Evolutionary conservation across 2,329 filamentous ascomycete species (phyloP).

Genomic region (Pyrenophora tritici-repentis): DNA sequence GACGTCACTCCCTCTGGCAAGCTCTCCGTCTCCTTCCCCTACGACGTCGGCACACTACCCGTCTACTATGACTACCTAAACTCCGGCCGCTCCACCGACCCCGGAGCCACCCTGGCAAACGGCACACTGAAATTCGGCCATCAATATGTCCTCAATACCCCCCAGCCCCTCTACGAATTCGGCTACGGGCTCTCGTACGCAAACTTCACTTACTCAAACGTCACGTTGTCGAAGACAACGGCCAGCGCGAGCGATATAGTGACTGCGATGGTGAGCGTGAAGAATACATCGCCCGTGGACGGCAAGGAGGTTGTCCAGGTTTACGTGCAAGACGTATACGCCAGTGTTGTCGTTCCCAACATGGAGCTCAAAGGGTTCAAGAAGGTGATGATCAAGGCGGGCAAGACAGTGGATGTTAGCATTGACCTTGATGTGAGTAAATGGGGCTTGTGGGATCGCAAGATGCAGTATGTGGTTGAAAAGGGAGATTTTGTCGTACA

Average conservation of each 20-base stretch:
- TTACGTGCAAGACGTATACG: conserved; percentile 67
- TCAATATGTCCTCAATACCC: conserved; percentile 66
- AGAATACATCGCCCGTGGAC: conserved; percentile 61
- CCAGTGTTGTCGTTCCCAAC: conserved; percentile 68
- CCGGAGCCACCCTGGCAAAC: conserved; percentile 60
- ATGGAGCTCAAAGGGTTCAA: conserved; percentile 69
- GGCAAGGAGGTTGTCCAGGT: conserved; percentile 71
- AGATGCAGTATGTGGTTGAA: conserved; percentile 75
- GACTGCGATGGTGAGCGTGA: conserved; percentile 65
- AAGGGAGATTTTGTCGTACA: conserved; percentile 68
- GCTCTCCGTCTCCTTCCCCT: conserved; percentile 69
- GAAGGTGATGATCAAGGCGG: conserved; percentile 66
- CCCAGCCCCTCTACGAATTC: conserved; percentile 67
- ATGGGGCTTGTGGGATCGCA: conserved; percentile 61
- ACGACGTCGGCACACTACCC: conserved; percentile 68
- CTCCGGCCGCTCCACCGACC: conserved; percentile 61
- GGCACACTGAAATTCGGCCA: conserved; percentile 67
- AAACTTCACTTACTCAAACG: conserved; percentile 63
- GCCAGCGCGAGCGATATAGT: conserved; percentile 59
- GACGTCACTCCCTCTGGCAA: conserved; percentile 69
- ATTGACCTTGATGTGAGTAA: conserved; percentile 58
- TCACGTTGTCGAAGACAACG: conserved; percentile 57
- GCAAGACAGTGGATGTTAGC: conserved; percentile 60
- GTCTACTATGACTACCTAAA: conserved; percentile 76
- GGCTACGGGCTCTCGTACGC: conserved; percentile 71